Base-by-base conservation (phyloP, 192 early-diverging fungal species). In the Coemansia umbellata region DNA sequence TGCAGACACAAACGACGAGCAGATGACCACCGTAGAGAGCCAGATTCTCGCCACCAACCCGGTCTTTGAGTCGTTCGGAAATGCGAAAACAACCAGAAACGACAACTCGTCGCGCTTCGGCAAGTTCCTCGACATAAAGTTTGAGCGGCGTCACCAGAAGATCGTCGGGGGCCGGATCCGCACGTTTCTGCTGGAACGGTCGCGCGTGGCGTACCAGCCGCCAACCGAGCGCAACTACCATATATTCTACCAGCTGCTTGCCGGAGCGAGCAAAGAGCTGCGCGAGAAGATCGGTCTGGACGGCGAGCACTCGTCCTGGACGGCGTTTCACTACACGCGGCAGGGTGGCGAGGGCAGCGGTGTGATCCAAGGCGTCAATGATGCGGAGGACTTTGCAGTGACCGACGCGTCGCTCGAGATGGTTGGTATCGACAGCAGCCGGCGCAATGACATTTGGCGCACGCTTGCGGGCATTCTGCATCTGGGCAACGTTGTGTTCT, bases 221-320 rank as follows among this genome's bases (percentile, higher is more conserved):
- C 73, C 49, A 66, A 84, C 48, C 72, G 94, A 94, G 47, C 82
- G 89, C 49, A 93, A 86, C 76, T 99, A 96, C 78, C 91, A 97
- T 68, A 87, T 96, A 26, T 98, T 99, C 75, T 97, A 99, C 80
- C 87, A 94, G 67, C 77, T 99, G 22, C 71, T 99, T 3, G 87
- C 89, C 15, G 95, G 95, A 4, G 81, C 85, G 1, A 73, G 78
- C 10, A 41, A 56, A 10, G 83, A 87, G 57, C 89, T 89, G 82
- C 87, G 82, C 35, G 81, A 80, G 51, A 82, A 85, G 0, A 79
- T 94, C 48, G 82, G 78, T 33, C 42, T 81, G n/a, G 77, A 85
- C 42, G 80, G 86, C 35, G 80, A 82, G 44, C 63, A 94, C 3
- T 80, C 81, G 5, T 85, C 91, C 26, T 73, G 81, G 55, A 31